A percentile compares a stretch with the other conserved stretches of the same genome.
These are phyloP conservation scores for Rehmannia glutinosa DNA, from an alignment of 257 asterid species.

Conservation along the genomic window DNA sequence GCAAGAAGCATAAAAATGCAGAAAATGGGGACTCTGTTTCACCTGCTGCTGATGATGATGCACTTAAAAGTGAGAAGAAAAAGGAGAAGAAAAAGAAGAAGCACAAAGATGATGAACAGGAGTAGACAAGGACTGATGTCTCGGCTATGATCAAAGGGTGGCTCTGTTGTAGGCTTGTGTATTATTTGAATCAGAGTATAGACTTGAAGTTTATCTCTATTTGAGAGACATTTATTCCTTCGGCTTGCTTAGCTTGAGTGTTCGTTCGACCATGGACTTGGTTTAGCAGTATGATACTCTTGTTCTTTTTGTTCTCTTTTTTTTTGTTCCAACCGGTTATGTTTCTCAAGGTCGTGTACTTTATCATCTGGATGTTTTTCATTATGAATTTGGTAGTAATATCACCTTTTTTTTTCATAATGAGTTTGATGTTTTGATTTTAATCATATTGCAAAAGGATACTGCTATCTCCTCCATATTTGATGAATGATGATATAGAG, in stretches of 20 bases:
- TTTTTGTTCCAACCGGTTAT: background rate
- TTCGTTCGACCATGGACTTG: background rate
- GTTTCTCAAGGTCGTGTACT: constrained; percentile 20
- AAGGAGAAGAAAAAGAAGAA: constrained; percentile 67
- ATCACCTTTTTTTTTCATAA: background rate
- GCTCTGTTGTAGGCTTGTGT: constrained; percentile 19
- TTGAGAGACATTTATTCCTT: background rate
- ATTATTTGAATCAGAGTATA: constrained; percentile 24
- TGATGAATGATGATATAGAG: too few species aligned
- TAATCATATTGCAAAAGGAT: background rate
- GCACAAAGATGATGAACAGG: constrained; percentile 53
- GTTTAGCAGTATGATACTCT: constrained; percentile 25
- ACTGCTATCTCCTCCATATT: background rate
- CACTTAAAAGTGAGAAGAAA: constrained; percentile 56
- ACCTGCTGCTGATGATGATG: constrained; percentile 27
- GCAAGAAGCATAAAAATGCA: constrained; percentile 36
- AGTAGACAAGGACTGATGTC: constrained; percentile 17
- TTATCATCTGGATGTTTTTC: constrained; percentile 12
- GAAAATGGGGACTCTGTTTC: constrained; percentile 42
- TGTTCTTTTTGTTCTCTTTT: background rate
- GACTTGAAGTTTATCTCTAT: constrained; percentile 14
- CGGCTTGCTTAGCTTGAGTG: background rate
- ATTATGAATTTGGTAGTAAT: constrained; percentile 9
- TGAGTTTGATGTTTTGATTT: too few species aligned
- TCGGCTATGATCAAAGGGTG: constrained; percentile 9